Conservation (phyloP, 305 asterid species). For the Coffea humblotiana region DNA sequence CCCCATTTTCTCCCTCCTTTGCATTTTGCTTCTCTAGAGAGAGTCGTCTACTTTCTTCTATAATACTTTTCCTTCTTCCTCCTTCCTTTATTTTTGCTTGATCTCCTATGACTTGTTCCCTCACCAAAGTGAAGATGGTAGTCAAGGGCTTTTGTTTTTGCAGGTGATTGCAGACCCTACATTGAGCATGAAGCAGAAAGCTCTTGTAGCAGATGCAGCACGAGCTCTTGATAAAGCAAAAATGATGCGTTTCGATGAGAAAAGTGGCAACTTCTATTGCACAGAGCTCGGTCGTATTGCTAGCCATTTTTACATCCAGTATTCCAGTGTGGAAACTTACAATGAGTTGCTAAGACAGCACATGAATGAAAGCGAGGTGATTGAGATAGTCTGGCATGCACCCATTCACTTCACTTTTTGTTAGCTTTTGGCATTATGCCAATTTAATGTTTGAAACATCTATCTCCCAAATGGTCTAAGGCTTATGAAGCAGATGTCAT, state of each 20-base stretch:
- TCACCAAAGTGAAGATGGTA: neutral
- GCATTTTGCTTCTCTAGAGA: neutral
- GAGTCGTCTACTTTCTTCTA: neutral
- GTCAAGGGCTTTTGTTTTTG: conserved; percentile 13
- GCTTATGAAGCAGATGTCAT: neutral
- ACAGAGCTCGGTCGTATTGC: conserved; percentile 99
- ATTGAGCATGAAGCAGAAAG: conserved; percentile 87
- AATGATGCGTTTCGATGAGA: conserved; percentile 99
- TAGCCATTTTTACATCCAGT: conserved; percentile 96
- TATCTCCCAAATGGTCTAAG: neutral
- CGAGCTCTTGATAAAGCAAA: conserved; percentile 97
- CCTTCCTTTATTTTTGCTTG: neutral
- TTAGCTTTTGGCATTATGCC: conserved; percentile 1
- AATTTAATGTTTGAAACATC: neutral
- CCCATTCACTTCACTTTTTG: neutral
- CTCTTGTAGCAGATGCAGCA: conserved; percentile 91
- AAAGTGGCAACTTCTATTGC: conserved; percentile 97
- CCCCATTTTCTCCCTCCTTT: neutral
- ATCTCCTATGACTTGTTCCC: conserved; percentile 10
- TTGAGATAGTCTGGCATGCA: conserved; percentile 4
- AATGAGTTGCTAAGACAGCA: conserved; percentile 87
- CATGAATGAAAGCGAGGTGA: conserved; percentile 96
- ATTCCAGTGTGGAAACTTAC: conserved; percentile 96
- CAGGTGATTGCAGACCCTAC: conserved; percentile 97
- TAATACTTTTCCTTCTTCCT: neutral